phyloP scores from a whole-genome alignment of 176 grass and related monocot species.

The Areca catechu region DNA sequence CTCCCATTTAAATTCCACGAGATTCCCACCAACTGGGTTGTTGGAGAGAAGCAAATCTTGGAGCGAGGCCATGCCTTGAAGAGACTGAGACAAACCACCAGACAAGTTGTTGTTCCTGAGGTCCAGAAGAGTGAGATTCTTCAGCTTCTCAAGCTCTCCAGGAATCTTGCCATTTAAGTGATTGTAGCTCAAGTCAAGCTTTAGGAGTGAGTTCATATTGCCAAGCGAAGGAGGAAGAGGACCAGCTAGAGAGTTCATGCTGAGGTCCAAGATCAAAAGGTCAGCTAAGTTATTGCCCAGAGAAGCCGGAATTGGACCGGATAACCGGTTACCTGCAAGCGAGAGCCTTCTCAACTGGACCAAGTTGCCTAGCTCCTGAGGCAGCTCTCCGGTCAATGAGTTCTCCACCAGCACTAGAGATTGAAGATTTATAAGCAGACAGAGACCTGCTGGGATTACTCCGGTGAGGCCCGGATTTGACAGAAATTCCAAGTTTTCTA shows the following conservation, averaged over 20 bases:
- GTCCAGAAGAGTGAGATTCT: slow-evolving; percentile 7
- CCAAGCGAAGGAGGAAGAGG: slow-evolving; percentile 7
- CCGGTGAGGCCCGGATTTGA: slow-evolving; percentile 9
- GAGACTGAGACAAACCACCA: background rate
- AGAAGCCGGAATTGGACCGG: slow-evolving; percentile 2
- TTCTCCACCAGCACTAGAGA: slow-evolving; percentile 13
- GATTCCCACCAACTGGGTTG: slow-evolving; percentile 13
- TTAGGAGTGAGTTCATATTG: slow-evolving; percentile 4
- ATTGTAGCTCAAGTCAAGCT: slow-evolving; percentile 14
- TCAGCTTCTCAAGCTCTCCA: background rate
- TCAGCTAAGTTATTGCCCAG: slow-evolving; percentile 1
- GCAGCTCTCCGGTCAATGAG: slow-evolving; percentile 7
- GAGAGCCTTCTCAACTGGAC: background rate
- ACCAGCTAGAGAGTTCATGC: slow-evolving; percentile 9
- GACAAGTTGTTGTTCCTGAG: slow-evolving; percentile 15
- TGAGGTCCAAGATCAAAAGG: slow-evolving; percentile 13
- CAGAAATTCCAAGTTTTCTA: slow-evolving; percentile 6
- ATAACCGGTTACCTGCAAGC: background rate
- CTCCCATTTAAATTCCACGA: background rate
- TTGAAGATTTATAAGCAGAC: slow-evolving; percentile 4
- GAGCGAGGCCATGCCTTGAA: slow-evolving; percentile 1
- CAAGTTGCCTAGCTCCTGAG: slow-evolving; percentile 13
- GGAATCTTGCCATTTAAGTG: background rate
- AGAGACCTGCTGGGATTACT: background rate
- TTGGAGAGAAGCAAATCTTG: slow-evolving; percentile 7